Conservation (phyloP, 257 asterid species). For the Forsythia suspensa region DNA sequence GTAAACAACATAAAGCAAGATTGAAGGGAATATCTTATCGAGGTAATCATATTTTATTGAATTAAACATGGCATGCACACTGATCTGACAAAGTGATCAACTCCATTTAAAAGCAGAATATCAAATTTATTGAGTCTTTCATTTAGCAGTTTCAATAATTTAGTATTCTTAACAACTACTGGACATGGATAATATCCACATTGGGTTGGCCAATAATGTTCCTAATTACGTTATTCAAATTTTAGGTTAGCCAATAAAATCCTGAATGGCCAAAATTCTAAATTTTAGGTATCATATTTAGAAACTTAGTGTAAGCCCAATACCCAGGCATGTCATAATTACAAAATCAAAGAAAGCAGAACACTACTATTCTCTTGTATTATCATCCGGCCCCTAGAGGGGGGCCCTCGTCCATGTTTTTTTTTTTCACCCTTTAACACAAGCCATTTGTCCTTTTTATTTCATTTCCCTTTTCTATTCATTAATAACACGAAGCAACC, state of each 20-base stretch:
- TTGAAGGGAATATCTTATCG: no score
- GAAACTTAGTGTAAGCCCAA: not conserved
- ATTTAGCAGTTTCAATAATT: not conserved
- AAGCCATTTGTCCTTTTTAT: not conserved
- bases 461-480: not conserved
- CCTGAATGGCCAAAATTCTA: not conserved
- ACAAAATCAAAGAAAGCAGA: not conserved
- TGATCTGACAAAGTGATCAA: not conserved
- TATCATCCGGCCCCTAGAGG: not conserved
- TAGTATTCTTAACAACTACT: not conserved
- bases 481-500: not conserved
- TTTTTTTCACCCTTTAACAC: not conserved
- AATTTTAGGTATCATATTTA: not conserved
- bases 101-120: not conserved
- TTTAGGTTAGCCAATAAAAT: not conserved
- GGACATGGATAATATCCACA: not conserved
- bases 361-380: not conserved
- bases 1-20: no score
- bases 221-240: no score
- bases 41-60: no score
- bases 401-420: not conserved
- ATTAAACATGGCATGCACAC: not conserved
- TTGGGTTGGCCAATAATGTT: not conserved
- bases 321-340: not conserved
- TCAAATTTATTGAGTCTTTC: not conserved